Evolutionary conservation across 371 early-diverging fungal genomes (phyloP), one percentile per base, ranked within the genome.

Genomic region (Fennellomyces sp.): DNA sequence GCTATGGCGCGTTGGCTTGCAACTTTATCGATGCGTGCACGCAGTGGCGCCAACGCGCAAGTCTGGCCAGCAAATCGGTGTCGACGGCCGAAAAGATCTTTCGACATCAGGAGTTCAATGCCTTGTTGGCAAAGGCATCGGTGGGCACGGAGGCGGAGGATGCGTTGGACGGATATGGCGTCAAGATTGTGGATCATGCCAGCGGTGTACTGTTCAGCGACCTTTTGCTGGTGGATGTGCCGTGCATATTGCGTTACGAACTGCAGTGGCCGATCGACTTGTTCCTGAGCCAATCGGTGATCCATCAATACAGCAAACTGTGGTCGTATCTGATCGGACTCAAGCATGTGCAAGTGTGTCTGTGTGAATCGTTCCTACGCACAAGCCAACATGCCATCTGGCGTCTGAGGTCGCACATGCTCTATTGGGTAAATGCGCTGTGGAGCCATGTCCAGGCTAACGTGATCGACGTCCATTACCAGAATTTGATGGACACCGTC

Each of bases 401-500:
- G 86, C 65, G 61, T 5, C 52, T 88, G 38, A 73, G 91, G 19
- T 67, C 80, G 0, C 63, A 70, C 5, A 92, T 92, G 91, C 62
- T 85, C 17, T 90, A 85, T 70, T 89, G 91, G 75, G 75, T 91
- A 2, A 88, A 91, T 65, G 76, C 84, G 21, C 60, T 91, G 26
- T 92, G 93, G 93, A 75, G 76, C 13, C 90, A 92, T 73, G 68
- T 91, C 7, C 93, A 92, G 84, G 91, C 88, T 75, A 47, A 64
- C 48, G 8, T 23, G 28, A 31, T 17, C 23, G 38, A 45, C 23
- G 45, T 45, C 23, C 73, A 69, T 50, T 73, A 72, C 48, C 59
- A 69, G 8, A 38, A 56, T 5, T 58, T 75, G 23, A 64, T 74
- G 7, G 52, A 64, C 6, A 55, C 49, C 11, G 72, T 68, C 1